phyloP scores from a whole-genome alignment of 2,329 filamentous ascomycete genomes.

The Stemphylium lycopersici region DNA sequence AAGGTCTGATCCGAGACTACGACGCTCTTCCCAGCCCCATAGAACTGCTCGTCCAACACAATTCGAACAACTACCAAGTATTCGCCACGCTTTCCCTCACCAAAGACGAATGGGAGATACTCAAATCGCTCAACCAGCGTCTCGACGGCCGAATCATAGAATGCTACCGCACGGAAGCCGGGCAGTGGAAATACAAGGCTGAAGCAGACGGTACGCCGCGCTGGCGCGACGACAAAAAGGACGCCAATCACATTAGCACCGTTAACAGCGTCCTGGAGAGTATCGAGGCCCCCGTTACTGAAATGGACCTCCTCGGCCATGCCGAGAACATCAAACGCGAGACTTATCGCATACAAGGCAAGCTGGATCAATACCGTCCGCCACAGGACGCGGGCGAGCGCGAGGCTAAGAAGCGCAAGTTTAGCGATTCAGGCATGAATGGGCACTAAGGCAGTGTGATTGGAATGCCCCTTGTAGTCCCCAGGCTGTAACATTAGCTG shows the following conservation, averaged over 20 bases:
- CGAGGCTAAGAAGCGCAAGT: constrained; percentile 45
- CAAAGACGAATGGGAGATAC: constrained; percentile 78
- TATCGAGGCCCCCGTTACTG: constrained; percentile 82
- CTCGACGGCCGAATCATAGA: constrained; percentile 90
- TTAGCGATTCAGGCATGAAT: constrained; percentile 19
- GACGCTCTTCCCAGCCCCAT: constrained; percentile 73
- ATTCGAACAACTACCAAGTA: constrained; percentile 66
- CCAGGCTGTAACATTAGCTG: too few species aligned
- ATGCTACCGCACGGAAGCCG: constrained; percentile 77
- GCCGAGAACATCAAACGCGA: constrained; percentile 75
- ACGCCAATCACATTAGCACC: constrained; percentile 86
- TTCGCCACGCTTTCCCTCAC: constrained; percentile 72
- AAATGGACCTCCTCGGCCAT: constrained; percentile 76
- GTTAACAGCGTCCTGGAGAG: constrained; percentile 87
- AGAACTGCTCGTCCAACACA: constrained; percentile 73
- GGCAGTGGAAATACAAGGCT: constrained; percentile 75
- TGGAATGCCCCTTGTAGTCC: too few species aligned
- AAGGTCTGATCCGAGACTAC: constrained; percentile 74
- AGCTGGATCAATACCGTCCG: constrained; percentile 41
- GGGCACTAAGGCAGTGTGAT: constrained; percentile 1
- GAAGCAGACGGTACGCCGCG: constrained; percentile 64
- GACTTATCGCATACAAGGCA: constrained; percentile 70
- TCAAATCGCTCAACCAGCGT: constrained; percentile 76
- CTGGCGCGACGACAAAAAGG: constrained; percentile 89
- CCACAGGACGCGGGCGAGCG: constrained; percentile 27